These are phyloP conservation scores for Candida vaughaniae DNA, from an alignment of 805 yeast genomes.

Conservation along the genomic window DNA sequence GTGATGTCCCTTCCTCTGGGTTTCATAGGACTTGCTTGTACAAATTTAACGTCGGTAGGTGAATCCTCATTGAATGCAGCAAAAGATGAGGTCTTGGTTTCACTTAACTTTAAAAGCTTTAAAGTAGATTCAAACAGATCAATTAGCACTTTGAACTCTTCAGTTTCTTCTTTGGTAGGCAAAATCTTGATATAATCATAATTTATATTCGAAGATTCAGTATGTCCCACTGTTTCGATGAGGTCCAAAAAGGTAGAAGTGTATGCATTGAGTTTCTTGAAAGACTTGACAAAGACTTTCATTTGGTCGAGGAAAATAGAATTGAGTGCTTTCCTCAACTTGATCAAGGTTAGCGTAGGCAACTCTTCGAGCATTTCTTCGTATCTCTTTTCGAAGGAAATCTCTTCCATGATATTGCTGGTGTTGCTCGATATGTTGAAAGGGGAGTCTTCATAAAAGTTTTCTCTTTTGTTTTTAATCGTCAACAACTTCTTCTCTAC, in stretches of 20 bases:
- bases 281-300: constrained; percentile 28
- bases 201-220: constrained; percentile 15
- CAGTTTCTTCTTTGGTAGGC: constrained; percentile 32
- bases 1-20: constrained; percentile 8
- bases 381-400: constrained; percentile 22
- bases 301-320: constrained; percentile 34
- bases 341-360: constrained; percentile 31
- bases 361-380: constrained; percentile 23
- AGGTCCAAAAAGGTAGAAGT: constrained; percentile 27
- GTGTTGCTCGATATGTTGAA: constrained; percentile 21
- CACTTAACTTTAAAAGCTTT: constrained; percentile 19
- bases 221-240: constrained; percentile 27
- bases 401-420: constrained; percentile 11
- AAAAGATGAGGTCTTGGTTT: constrained; percentile 8
- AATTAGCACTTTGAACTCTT: constrained; percentile 26
- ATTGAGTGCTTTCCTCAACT: constrained; percentile 31
- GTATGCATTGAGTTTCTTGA: constrained; percentile 29
- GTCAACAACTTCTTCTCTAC: constrained; percentile 9
- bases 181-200: constrained; percentile 17
- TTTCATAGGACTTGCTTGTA: constrained; percentile 31
- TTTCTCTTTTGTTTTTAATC: constrained; percentile 14
- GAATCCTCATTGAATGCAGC: constrained; percentile 6
- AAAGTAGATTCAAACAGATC: constrained; percentile 30
- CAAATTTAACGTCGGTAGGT: constrained; percentile 17
- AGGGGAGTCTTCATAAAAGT: constrained; percentile 28